These are phyloP conservation scores for Heterobasidion occidentale DNA, from an alignment of 1,284 basidiomycete genomes.

Conservation along the genomic window DNA sequence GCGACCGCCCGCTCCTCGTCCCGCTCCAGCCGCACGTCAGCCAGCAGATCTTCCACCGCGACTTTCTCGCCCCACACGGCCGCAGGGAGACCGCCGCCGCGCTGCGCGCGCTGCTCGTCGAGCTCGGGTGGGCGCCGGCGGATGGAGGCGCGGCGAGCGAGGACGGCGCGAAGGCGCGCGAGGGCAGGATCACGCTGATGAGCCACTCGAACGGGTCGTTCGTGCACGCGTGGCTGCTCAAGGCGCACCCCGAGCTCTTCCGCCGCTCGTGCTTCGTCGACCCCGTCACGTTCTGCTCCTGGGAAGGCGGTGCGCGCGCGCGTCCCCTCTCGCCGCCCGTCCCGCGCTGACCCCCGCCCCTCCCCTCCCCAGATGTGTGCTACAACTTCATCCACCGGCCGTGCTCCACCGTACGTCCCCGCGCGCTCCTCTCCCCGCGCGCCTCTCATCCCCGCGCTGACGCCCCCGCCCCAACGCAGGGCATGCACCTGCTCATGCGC, in stretches of 20 bases:
- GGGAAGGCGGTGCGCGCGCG: constrained; percentile 77
- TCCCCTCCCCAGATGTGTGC: constrained; percentile 57
- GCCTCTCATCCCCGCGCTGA: background rate
- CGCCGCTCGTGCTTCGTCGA: constrained; percentile 82
- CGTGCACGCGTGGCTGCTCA: constrained; percentile 79
- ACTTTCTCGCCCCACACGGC: constrained; percentile 64
- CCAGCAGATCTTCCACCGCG: constrained; percentile 73
- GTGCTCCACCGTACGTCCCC: constrained; percentile 42
- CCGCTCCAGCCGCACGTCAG: constrained; percentile 81
- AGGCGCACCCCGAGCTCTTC: constrained; percentile 63
- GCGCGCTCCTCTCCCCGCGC: constrained; percentile 5
- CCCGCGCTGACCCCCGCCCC: background rate
- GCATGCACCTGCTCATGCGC: constrained; percentile 71
- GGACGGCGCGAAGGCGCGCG: background rate
- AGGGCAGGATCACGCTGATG: constrained; percentile 50
- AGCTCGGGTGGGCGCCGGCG: constrained; percentile 57
- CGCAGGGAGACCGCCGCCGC: constrained; percentile 50
- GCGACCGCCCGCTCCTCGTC: constrained; percentile 71
- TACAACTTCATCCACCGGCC: constrained; percentile 80
- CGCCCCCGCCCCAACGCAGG: constrained; percentile 33
- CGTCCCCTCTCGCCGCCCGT: constrained; percentile 3
- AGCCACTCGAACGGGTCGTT: constrained; percentile 88
- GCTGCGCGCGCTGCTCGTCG: constrained; percentile 51
- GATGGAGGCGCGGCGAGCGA: constrained; percentile 5
- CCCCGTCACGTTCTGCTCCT: constrained; percentile 82